Evolutionary conservation across 2,329 filamentous ascomycete species (phyloP), one percentile per base, ranked within the genome.

Genomic region (Penicillium janthinellum): DNA sequence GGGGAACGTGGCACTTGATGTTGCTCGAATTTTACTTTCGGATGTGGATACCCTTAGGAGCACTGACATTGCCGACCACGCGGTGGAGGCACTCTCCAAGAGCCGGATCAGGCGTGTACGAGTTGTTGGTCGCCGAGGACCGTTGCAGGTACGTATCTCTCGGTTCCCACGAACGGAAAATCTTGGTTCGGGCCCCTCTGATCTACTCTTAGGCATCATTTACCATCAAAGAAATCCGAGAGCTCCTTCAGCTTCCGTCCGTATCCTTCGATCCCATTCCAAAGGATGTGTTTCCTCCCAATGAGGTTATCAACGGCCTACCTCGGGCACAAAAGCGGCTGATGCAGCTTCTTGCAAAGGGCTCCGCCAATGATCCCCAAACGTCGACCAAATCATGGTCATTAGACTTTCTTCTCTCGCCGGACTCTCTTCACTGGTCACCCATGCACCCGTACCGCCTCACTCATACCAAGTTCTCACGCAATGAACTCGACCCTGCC

Each of bases 1-100:
- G 71, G 95, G 95, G 15, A 99, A 99, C 76, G 95, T 99, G 8
- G 95, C 95, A 0, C 81, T 99, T 50, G 95, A 99, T 74, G 91
- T 99, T 15, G 92, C 94, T 1, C 86, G 96, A 28, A 94, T 96
- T 70, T 80, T 99, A 5, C 82, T 99, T 14, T 88, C 89, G 54
- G 86, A 90, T 61, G 80, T 96, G 1, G 87, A 94, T 68, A 78
- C 83, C 22, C 80, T 99, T 48, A 83, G 85, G 6, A 88, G 88
- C 69, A 97, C 95, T 0, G 95, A 99, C 73, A 98, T 99, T 50
- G 88, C 93, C 1, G 90, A 92, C 62, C 85, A 91, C 68, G 95
- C 95, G 0, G 76, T 98, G 14, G 88, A 91, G 54, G 83, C 84
- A 0, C 76, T 99, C 44, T 83, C 87, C 1, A 84, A 81, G 65